phyloP scores from a whole-genome alignment of 495 filamentous ascomycete species.

The Chaetomium cochliodes region DNA sequence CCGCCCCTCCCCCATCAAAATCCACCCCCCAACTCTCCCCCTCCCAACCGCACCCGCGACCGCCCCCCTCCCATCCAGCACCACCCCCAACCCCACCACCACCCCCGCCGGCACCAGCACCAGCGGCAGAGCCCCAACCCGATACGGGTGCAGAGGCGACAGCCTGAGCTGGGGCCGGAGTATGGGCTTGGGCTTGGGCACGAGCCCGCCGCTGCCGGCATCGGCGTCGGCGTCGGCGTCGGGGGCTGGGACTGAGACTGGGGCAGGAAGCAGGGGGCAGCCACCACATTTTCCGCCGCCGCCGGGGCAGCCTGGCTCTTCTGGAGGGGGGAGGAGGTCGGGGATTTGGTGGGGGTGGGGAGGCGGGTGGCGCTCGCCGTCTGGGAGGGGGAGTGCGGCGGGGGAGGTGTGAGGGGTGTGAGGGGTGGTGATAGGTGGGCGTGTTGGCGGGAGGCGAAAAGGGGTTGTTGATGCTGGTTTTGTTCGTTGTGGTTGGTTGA shows the following conservation, averaged over 20 bases:
- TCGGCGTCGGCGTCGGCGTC: too few relatives aligned
- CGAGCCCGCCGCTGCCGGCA: neutral
- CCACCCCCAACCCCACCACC: too few relatives aligned
- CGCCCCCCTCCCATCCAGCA: neutral
- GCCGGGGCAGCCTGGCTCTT: neutral
- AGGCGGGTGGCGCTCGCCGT: neutral
- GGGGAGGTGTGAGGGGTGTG: neutral
- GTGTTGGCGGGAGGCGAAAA: too few relatives aligned
- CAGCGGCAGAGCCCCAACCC: too few relatives aligned
- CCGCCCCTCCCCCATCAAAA: constrained; percentile 6
- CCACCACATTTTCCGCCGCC: neutral
- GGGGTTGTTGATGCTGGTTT: too few relatives aligned
- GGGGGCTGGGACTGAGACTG: neutral
- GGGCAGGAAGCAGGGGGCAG: too few relatives aligned
- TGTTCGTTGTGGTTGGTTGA: too few relatives aligned
- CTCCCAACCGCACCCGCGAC: neutral
- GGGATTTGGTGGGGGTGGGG: neutral
- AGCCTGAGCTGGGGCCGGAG: too few relatives aligned
- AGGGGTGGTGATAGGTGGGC: too few relatives aligned
- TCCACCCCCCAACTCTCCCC: neutral
- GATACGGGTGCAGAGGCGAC: too few relatives aligned
- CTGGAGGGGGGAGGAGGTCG: neutral
- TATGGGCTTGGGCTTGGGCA: too few relatives aligned
- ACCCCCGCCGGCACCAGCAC: too few relatives aligned
- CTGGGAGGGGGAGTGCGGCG: neutral